Conservation (phyloP, 306 rosid species). For the Vicia sativa region DNA sequence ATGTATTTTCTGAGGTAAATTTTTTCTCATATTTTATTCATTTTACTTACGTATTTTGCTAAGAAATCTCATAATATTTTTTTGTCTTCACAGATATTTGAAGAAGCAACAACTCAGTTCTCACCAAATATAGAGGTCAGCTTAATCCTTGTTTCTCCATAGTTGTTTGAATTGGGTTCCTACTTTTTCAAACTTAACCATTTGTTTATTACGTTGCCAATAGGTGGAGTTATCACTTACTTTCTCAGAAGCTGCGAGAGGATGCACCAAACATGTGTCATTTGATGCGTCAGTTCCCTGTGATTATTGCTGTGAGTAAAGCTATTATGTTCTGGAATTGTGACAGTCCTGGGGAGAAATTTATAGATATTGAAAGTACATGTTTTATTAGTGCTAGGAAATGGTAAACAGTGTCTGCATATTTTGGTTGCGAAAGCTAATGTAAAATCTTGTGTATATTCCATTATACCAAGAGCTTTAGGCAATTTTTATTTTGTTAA, state of each 20-base stretch:
- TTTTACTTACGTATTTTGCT: constrained; percentile 57
- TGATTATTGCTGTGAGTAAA: constrained; percentile 74
- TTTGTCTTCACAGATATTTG: constrained; percentile 76
- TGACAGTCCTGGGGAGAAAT: constrained; percentile 8
- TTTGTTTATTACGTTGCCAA: constrained; percentile 38
- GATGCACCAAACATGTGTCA: constrained; percentile 78
- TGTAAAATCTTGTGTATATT: constrained; percentile 4
- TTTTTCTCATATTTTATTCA: constrained; percentile 45
- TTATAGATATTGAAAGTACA: constrained; percentile 26
- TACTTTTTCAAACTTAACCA: constrained; percentile 32
- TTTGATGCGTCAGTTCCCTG: constrained; percentile 81
- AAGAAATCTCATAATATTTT: constrained; percentile 40
- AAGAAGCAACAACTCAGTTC: constrained; percentile 59
- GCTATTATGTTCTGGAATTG: constrained; percentile 32
- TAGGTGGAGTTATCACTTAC: constrained; percentile 77
- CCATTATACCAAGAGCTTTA: background rate
- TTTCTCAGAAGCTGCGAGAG: constrained; percentile 81
- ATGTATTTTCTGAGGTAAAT: constrained; percentile 88
- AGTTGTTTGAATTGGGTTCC: constrained; percentile 31
- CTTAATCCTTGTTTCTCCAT: constrained; percentile 26
- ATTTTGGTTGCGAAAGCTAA: constrained; percentile 8
- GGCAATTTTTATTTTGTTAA: background rate
- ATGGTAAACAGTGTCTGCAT: constrained; percentile 30
- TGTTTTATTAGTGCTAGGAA: constrained; percentile 21
- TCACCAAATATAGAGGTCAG: constrained; percentile 78